phyloP scores from a whole-genome alignment of 2,329 filamentous ascomycete species.

The Xylariales sp. region DNA sequence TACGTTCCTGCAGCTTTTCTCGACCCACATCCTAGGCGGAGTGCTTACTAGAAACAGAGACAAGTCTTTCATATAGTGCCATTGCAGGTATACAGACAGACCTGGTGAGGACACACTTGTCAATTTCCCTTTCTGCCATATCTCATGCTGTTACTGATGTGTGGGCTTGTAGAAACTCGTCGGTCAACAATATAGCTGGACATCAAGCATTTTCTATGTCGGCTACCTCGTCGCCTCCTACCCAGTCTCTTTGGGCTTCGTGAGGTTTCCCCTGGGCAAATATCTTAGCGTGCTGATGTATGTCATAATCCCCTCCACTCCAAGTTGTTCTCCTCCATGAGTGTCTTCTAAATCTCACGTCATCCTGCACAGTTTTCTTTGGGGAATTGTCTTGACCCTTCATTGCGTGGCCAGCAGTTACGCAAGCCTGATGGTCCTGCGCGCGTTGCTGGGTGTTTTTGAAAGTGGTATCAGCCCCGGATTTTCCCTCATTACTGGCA shows the following conservation, averaged over 20 bases:
- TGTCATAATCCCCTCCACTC: no score
- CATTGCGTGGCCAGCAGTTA: conserved; percentile 43
- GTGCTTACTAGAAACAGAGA: background rate
- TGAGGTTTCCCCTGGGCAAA: conserved; percentile 41
- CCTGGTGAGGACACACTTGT: background rate
- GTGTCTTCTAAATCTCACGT: background rate
- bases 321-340: no score
- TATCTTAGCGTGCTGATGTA: conserved; percentile 30
- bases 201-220: conserved; percentile 42
- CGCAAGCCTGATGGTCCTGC: conserved; percentile 41
- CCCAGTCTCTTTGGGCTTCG: conserved; percentile 42
- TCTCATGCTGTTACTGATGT: background rate
- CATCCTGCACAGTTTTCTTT: conserved; percentile 39
- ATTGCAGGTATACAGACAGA: conserved; percentile 1
- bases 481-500: conserved; percentile 51
- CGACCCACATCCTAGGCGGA: background rate
- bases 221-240: conserved; percentile 47
- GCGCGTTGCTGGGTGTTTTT: conserved; percentile 49
- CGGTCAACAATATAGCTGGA: conserved; percentile 40
- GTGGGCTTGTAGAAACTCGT: conserved; percentile 23
- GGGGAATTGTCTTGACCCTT: conserved; percentile 41
- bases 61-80: conserved; percentile 2
- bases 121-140: background rate
- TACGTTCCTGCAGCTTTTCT: background rate
- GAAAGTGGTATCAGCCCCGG: conserved; percentile 51